phyloP scores from a whole-genome alignment of 2,329 filamentous ascomycete genomes.

The Septoria linicola region DNA sequence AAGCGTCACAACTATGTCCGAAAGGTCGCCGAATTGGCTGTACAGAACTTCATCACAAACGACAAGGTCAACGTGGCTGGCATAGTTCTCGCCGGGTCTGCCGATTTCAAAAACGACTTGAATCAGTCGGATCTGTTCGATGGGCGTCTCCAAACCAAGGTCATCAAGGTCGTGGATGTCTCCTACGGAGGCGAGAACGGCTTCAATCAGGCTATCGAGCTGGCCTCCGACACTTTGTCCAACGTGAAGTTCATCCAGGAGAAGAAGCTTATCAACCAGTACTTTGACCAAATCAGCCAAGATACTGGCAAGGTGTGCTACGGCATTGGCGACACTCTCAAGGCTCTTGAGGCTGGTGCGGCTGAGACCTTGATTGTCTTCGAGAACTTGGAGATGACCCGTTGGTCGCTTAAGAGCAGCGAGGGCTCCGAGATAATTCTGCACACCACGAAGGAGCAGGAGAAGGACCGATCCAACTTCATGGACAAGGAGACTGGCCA shows the following conservation, averaged over 20 bases:
- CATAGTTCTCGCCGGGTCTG: conserved; percentile 90
- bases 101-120: conserved; percentile 99
- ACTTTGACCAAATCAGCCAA: conserved; percentile 98
- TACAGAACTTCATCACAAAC: conserved; percentile 97
- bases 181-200: conserved; percentile 99
- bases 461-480: conserved; percentile 77
- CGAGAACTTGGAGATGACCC: conserved; percentile 92
- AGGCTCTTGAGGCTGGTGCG: conserved; percentile 92
- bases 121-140: conserved; percentile 98
- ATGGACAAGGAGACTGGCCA: conserved; percentile 93
- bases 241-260: conserved; percentile 99
- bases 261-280: conserved; percentile 98
- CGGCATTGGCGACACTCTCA: conserved; percentile 94
- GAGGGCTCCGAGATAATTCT: conserved; percentile 70
- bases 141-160: conserved; percentile 83
- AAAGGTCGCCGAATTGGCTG: conserved; percentile 95
- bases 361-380: conserved; percentile 94
- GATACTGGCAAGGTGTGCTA: conserved; percentile 97
- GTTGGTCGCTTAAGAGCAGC: conserved; percentile 83
- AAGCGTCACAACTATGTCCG: conserved; percentile 99
- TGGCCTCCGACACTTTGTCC: conserved; percentile 90
- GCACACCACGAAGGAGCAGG: conserved; percentile 85
- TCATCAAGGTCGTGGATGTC: conserved; percentile 99
- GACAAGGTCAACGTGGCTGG: conserved; percentile 99
- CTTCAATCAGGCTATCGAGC: conserved; percentile 98